Evolutionary conservation across 257 asterid genomes (phyloP), one percentile per base, ranked within the genome.

Genomic region (Catharanthus roseus): DNA sequence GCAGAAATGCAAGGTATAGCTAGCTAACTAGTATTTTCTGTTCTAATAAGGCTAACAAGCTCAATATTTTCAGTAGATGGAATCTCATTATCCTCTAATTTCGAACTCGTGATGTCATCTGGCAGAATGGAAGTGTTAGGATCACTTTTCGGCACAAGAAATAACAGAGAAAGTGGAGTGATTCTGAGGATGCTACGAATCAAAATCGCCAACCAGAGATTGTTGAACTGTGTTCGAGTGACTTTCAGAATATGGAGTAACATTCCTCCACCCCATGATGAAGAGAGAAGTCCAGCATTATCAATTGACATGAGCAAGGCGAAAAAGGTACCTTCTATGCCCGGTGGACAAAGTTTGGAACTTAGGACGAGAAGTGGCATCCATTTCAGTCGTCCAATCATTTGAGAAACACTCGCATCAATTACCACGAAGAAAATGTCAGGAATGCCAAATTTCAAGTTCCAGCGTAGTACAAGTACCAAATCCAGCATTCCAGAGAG

Each of bases 361-460:
- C 91, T 92, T 36, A 92, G 84, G 56, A 92, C 97, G 31, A 90
- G 96, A 66, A 90, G 98, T 3, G 98, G 98, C 98, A 92, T 92
- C 98, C 98, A 92, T 67, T 90, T 90, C 33, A 92, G 83, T 15
- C 96, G 86, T 15, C 91, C 91, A 5, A 90, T 87, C 89, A 92
- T 67, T 64, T 86, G 89, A 74, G 91, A 73, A 54, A 92, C 91
- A 18, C 95, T 85, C n/a, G 95, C 81, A 78, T 92, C 98, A 39
- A 90, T 76, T 69, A 90, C 97, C 75, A 87, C 89, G 11, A 87
- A 83, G 77, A 92, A 71, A 61, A 69, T 74, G 61, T 92, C 98
- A 0, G 96, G 96, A 47, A 92, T 61, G n/a, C 96, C 90, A 0
- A 88, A 55, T 71, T 74, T 83, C 74, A 88, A 77, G 88, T 92